Evolutionary conservation across 768 basidiomycete genomes (phyloP).

Genomic region (Russula earlei): DNA sequence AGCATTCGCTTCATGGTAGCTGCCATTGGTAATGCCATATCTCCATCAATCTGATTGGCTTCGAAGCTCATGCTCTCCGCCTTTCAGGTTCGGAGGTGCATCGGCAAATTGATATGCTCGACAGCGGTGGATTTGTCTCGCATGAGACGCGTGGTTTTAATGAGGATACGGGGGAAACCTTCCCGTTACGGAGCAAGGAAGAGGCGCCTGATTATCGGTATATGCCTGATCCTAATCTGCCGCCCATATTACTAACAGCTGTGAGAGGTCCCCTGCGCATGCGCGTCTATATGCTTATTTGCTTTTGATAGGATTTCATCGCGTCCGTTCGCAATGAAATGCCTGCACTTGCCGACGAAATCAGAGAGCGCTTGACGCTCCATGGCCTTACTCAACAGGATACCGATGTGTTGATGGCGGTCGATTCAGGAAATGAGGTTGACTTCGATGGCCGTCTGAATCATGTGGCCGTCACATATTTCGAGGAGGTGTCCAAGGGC

Average conservation of each 20-base stretch:
- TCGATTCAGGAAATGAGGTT: conserved; percentile 59
- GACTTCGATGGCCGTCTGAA: conserved; percentile 48
- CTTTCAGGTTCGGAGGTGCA: conserved; percentile 67
- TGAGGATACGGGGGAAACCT: conserved; percentile 73
- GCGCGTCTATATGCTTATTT: not conserved
- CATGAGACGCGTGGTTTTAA: conserved; percentile 93
- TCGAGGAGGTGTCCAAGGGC: conserved; percentile 54
- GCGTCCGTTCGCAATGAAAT: conserved; percentile 40
- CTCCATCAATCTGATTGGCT: not conserved
- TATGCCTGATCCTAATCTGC: conserved; percentile 95
- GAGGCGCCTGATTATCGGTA: conserved; percentile 94
- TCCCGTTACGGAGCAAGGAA: conserved; percentile 78
- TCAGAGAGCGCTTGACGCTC: conserved; percentile 44
- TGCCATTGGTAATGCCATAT: conserved; percentile 56
- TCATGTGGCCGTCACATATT: conserved; percentile 61
- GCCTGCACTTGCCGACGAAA: conserved; percentile 70
- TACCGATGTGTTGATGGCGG: conserved; percentile 60
- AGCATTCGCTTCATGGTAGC: conserved; percentile 75
- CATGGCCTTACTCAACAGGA: conserved; percentile 54
- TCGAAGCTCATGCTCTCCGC: not conserved
- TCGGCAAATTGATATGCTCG: conserved; percentile 60
- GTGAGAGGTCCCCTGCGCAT: conserved; percentile 27
- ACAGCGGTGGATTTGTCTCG: conserved; percentile 34
- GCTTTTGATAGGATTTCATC: conserved; percentile 48
- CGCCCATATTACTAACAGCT: conserved; percentile 51